Percentiles rank a stretch among this genome's conserved stretches.
These are phyloP conservation scores for Leishmania turanica DNA, from an alignment of 208 protist species.

Conservation along the genomic window DNA sequence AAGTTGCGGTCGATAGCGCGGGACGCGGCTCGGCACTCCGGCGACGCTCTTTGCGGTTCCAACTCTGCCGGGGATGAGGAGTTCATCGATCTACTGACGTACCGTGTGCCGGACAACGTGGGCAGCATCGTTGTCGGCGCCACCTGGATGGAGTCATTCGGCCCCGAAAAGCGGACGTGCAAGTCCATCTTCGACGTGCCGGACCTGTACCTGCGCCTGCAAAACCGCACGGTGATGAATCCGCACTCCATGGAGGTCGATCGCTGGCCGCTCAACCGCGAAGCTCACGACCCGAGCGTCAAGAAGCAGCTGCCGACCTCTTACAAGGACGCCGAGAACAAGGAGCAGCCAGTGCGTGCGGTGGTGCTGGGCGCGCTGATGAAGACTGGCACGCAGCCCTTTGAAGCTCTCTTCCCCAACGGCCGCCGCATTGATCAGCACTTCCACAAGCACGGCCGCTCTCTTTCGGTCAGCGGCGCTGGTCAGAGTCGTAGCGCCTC, in stretches of 20 bases:
- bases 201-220: constrained; percentile 67
- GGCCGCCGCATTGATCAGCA: constrained; percentile 46
- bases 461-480: not conserved
- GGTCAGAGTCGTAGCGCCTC: constrained; percentile 9
- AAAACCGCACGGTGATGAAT: constrained; percentile 72
- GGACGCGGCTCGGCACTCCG: constrained; percentile 64
- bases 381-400: constrained; percentile 45
- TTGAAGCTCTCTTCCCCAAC: constrained; percentile 41
- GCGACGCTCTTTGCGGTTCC: constrained; percentile 62
- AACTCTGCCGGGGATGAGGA: constrained; percentile 60
- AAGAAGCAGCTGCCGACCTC: constrained; percentile 22
- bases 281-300: constrained; percentile 17
- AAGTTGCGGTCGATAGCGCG: constrained; percentile 45
- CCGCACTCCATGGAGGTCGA: constrained; percentile 73
- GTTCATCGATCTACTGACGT: constrained; percentile 72
- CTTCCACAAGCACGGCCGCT: constrained; percentile 24
- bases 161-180: constrained; percentile 10
- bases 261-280: constrained; percentile 62
- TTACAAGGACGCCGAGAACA: constrained; percentile 19
- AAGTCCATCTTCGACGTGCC: constrained; percentile 68
- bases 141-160: constrained; percentile 64
- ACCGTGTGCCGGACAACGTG: constrained; percentile 57
- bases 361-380: constrained; percentile 60
- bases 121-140: constrained; percentile 63
- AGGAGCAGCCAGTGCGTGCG: constrained; percentile 45